Conservation (phyloP, 495 filamentous ascomycete species). For the Penicillium roqueforti region DNA sequence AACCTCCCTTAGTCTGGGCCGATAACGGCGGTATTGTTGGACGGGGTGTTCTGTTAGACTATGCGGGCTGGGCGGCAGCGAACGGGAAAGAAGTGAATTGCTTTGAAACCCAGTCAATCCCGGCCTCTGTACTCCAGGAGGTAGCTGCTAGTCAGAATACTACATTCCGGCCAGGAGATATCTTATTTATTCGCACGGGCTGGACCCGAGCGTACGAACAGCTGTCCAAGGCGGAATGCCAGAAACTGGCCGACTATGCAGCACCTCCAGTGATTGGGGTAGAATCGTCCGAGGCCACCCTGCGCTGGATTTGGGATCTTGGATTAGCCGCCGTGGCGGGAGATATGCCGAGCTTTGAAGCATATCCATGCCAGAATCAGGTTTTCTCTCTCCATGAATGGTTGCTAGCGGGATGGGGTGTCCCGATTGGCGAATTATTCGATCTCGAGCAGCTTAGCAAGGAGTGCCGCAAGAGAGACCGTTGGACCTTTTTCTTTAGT, state of each 20-base stretch:
- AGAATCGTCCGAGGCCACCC: conserved; percentile 36
- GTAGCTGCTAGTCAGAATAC: conserved; percentile 33
- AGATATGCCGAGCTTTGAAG: conserved; percentile 48
- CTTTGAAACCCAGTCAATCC: conserved; percentile 40
- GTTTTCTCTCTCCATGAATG: conserved; percentile 47
- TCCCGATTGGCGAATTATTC: conserved; percentile 58
- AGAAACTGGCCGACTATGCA: conserved; percentile 24
- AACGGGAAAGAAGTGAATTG: conserved; percentile 34
- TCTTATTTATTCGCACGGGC: conserved; percentile 53
- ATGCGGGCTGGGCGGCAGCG: conserved; percentile 46
- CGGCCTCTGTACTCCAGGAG: conserved; percentile 36
- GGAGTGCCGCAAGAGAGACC: conserved; percentile 39
- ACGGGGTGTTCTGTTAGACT: conserved; percentile 56
- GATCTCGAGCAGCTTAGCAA: conserved; percentile 47
- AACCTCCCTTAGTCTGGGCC: conserved; percentile 29
- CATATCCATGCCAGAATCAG: conserved; percentile 27
- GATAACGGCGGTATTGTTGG: conserved; percentile 51
- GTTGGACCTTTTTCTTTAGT: conserved; percentile 52
- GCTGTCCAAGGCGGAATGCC: conserved; percentile 27
- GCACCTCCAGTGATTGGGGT: conserved; percentile 42
- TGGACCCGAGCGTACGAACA: conserved; percentile 41
- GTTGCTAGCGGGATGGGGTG: conserved; percentile 52
- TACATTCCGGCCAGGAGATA: conserved; percentile 46
- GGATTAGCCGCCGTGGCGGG: conserved; percentile 50
- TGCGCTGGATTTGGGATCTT: conserved; percentile 49